A percentile compares a stretch with the other conserved stretches of the same genome.
phyloP scores from a whole-genome alignment of 257 asterid genomes.

The Solanum sejunctum region DNA sequence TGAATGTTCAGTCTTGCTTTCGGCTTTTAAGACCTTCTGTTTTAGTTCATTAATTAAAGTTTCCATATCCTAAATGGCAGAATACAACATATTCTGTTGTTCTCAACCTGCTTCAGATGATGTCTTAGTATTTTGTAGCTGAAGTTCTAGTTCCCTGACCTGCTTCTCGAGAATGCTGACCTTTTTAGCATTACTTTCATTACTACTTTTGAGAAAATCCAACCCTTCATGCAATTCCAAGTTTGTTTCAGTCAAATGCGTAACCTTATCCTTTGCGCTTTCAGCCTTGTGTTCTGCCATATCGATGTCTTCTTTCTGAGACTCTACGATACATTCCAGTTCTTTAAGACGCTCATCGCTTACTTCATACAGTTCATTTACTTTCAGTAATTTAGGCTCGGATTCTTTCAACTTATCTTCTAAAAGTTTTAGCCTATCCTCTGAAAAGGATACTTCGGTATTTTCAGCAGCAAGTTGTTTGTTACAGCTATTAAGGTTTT shows the following conservation, averaged over 20 bases:
- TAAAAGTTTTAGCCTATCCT: slow-evolving; percentile 28
- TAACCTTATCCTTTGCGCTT: slow-evolving; percentile 20
- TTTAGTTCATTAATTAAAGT: too few species aligned
- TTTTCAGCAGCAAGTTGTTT: slow-evolving; percentile 27
- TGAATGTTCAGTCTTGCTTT: too few species aligned
- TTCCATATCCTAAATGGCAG: too few species aligned
- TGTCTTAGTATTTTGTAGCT: too few species aligned
- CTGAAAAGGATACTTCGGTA: slow-evolving; percentile 32
- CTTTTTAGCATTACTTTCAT: too few species aligned
- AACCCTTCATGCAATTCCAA: slow-evolving; percentile 68
- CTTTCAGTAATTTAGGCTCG: slow-evolving; percentile 12
- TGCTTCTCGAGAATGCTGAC: too few species aligned
- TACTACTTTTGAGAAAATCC: slow-evolving; percentile 53
- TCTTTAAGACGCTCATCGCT: slow-evolving; percentile 19
- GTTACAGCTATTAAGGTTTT: slow-evolving; percentile 24
- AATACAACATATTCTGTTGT: too few species aligned
- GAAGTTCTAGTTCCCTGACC: too few species aligned
- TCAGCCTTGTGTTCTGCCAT: slow-evolving; percentile 18
- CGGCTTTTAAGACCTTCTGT: too few species aligned
- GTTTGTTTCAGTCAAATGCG: slow-evolving; percentile 61
- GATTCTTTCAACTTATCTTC: slow-evolving; percentile 37
- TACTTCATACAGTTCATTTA: slow-evolving; percentile 10
- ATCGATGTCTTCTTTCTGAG: slow-evolving; percentile 25
- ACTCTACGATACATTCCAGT: slow-evolving; percentile 25
- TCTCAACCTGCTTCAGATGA: too few species aligned